Base-by-base conservation (phyloP, 805 yeast genomes). In the Saccharomycopsis sp. region DNA sequence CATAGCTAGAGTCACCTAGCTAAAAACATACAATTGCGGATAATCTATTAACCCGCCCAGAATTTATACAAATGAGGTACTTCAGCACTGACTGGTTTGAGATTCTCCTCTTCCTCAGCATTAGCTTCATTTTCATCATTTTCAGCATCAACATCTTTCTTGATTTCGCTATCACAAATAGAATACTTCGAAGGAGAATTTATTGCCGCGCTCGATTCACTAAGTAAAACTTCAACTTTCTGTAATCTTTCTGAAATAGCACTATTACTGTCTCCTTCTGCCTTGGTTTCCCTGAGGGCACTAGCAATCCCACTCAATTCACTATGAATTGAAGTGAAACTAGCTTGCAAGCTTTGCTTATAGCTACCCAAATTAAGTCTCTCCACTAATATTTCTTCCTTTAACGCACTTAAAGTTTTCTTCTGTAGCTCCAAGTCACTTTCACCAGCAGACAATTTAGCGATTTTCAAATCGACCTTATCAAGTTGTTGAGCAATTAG, bases 351-450 rank as follows among this genome's bases (percentile, higher is more conserved):
- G 21, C 26, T 21, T 29, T 46, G 45, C 22, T 86, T 74, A 14
- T 77, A 68, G 56, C 77, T 79, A 35, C 81, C 71, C 52, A 84
- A 68, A n/a, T 84, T 71, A 28, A 85, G 58, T 46, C 87, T 66
- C 53, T 83, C 87, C 39, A 81, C 59, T 51, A 81, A 74, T 4
- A 80, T 57, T 51, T 80, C 85, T 53, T 79, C 83, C 54, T 81
- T 85, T 55, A 78, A 81, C 48, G 70, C 73, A 24, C 74, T 72
- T 38, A 83, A 56, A 27, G 71, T 64, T 51, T 76, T 79, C 53
- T 77, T 75, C 56, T 83, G 87, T 29, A 74, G 62, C 54, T 81
- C 88, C 45, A 77, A 68, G 37, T 80, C 76, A 56, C 71, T 75
- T 59, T 84, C 93, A 38, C 83, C 64, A 42, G 73, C 74, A 32